Evolutionary conservation across 768 basidiomycete genomes (phyloP).

Genomic region (Porphyrellus cyaneotinctus): DNA sequence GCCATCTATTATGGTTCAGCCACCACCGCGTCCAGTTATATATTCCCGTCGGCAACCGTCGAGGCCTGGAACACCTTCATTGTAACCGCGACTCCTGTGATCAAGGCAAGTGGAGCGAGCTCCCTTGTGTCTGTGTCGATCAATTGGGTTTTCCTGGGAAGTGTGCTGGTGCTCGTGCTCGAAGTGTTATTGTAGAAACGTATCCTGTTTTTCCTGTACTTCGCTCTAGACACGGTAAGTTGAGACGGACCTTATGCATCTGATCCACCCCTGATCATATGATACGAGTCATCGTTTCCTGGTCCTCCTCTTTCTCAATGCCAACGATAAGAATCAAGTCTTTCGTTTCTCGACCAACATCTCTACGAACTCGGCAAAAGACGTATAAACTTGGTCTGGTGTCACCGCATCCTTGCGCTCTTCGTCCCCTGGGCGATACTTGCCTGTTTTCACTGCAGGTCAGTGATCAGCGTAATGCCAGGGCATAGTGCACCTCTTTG

Average conservation of each 20-base stretch:
- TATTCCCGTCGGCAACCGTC: conserved; percentile 52
- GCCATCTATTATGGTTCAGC: conserved; percentile 51
- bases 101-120: neutral
- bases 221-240: no score
- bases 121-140: neutral
- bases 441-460: conserved; percentile 57
- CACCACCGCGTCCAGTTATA: conserved; percentile 46
- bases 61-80: conserved; percentile 56
- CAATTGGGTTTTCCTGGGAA: neutral
- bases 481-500: neutral
- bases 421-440: conserved; percentile 64
- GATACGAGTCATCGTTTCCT: no score
- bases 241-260: conserved; percentile 16
- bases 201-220: neutral
- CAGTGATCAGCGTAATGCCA: neutral
- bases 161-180: neutral
- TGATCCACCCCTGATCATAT: no score
- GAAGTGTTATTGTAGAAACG: neutral
- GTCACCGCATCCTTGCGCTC: conserved; percentile 31
- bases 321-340: neutral
- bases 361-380: conserved; percentile 55
- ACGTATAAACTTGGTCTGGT: conserved; percentile 52
- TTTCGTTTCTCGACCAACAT: conserved; percentile 27
- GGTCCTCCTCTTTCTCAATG: neutral
- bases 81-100: conserved; percentile 30